phyloP scores from a whole-genome alignment of 257 asterid genomes.

The Coffea eugenioides region DNA sequence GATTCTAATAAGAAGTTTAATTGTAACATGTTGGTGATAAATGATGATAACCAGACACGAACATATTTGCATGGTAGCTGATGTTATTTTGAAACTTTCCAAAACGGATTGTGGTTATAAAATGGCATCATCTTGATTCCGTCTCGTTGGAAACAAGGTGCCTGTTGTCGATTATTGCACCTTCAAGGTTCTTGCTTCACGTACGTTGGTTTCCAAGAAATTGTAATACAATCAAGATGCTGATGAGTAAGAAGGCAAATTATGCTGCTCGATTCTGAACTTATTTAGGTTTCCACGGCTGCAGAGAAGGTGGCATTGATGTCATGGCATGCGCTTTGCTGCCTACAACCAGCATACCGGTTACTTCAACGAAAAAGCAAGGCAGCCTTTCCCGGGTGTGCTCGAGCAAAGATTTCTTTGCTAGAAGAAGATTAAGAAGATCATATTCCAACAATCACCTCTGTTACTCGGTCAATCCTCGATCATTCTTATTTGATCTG shows the following conservation, averaged over 20 bases:
- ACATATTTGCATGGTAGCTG: neutral
- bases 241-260: neutral
- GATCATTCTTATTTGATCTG: constrained; percentile 41
- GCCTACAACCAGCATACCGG: constrained; percentile 27
- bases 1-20: neutral
- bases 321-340: constrained; percentile 47
- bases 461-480: constrained; percentile 25
- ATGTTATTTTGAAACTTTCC: constrained; percentile 7
- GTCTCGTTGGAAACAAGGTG: constrained; percentile 53
- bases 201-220: constrained; percentile 24
- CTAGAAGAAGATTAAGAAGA: constrained; percentile 13
- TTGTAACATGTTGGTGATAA: neutral
- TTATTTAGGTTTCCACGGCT: constrained; percentile 6
- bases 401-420: constrained; percentile 5
- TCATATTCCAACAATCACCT: constrained; percentile 44
- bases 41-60: constrained; percentile 6
- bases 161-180: constrained; percentile 26
- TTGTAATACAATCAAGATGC: neutral
- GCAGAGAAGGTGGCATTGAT: neutral
- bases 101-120: constrained; percentile 21
- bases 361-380: constrained; percentile 20
- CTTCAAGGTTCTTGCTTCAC: constrained; percentile 24
- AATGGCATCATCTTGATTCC: constrained; percentile 33
- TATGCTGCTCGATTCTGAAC: neutral
- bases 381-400: constrained; percentile 30